These are phyloP conservation scores for Amoeboaphelidium protococcarum DNA, from an alignment of 371 early-diverging fungal genomes.

Conservation along the genomic window DNA sequence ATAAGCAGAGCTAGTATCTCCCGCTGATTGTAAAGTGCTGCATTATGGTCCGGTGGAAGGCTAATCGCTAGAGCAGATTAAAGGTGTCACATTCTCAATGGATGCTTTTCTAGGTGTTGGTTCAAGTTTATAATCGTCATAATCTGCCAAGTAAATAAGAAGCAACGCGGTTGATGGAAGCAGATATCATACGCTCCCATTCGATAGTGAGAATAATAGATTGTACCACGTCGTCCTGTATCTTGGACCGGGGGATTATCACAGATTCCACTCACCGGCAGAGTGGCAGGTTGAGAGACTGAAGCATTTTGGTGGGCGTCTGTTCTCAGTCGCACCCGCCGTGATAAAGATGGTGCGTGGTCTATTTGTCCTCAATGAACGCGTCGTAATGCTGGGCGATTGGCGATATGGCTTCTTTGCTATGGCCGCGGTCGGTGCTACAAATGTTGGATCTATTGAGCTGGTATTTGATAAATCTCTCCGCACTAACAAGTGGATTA, in stretches of 20 bases:
- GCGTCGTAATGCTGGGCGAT: constrained; percentile 63
- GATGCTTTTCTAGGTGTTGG: constrained; percentile 49
- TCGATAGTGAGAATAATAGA: constrained; percentile 14
- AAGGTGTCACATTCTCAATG: constrained; percentile 65
- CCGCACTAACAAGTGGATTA: too few species aligned
- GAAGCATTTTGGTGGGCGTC: constrained; percentile 58
- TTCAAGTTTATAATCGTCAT: neutral
- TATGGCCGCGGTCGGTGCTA: constrained; percentile 89
- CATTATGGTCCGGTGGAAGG: constrained; percentile 49
- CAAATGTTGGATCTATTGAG: constrained; percentile 82
- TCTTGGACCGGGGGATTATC: constrained; percentile 91
- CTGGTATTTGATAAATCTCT: constrained; percentile 78
- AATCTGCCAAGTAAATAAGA: neutral
- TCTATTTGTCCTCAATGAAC: constrained; percentile 82
- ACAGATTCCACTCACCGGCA: constrained; percentile 87
- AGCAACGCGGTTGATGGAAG: constrained; percentile 1
- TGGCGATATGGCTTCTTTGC: constrained; percentile 85
- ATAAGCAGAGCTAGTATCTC: constrained; percentile 25
- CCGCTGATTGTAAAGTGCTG: constrained; percentile 68
- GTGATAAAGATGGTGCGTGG: constrained; percentile 49
- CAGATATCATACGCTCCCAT: neutral
- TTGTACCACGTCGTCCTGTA: constrained; percentile 75
- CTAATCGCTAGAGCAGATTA: constrained; percentile 59
- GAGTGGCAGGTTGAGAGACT: constrained; percentile 65
- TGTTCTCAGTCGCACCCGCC: constrained; percentile 76